A percentile compares a stretch with the other conserved stretches of the same genome.
phyloP scores from a whole-genome alignment of 2,329 filamentous ascomycete species.

The Didymella arachidicola region DNA sequence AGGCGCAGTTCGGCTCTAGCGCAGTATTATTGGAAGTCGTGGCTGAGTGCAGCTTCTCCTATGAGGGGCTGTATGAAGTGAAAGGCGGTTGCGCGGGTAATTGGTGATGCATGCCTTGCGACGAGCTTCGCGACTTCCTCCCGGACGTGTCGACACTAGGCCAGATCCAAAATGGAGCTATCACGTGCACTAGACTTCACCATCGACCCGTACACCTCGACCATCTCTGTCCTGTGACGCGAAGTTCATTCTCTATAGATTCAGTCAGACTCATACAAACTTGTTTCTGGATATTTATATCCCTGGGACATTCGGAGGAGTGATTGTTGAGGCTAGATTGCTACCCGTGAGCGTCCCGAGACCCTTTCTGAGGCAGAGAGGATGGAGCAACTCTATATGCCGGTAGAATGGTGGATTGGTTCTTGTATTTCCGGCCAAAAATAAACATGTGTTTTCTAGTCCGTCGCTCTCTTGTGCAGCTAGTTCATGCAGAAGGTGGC shows the following conservation, averaged over 20 bases:
- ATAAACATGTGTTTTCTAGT: not conserved
- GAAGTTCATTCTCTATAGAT: not conserved
- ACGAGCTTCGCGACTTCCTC: slow-evolving; percentile 26
- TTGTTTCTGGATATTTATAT: not conserved
- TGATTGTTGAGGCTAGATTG: not conserved
- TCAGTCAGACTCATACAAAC: not conserved
- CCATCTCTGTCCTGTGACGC: not conserved
- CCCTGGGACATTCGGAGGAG: not conserved
- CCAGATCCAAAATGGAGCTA: not conserved
- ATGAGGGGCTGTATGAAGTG: not conserved
- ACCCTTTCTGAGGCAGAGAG: not conserved
- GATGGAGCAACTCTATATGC: not conserved
- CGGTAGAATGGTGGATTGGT: not conserved
- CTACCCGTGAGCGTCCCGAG: not conserved
- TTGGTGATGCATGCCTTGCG: slow-evolving; percentile 13
- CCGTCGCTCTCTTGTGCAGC: not conserved
- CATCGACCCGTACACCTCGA: too few species aligned
- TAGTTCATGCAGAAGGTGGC: not conserved
- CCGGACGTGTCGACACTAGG: slow-evolving; percentile 20
- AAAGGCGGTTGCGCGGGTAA: slow-evolving; percentile 1
- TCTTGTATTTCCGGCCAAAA: not conserved
- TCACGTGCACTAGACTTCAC: slow-evolving; percentile 8
- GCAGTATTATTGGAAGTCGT: not conserved
- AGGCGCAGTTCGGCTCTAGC: not conserved
- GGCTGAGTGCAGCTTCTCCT: not conserved